Base-by-base conservation (phyloP, 176 grass and related monocot species). In the Metroxylon sagu region DNA sequence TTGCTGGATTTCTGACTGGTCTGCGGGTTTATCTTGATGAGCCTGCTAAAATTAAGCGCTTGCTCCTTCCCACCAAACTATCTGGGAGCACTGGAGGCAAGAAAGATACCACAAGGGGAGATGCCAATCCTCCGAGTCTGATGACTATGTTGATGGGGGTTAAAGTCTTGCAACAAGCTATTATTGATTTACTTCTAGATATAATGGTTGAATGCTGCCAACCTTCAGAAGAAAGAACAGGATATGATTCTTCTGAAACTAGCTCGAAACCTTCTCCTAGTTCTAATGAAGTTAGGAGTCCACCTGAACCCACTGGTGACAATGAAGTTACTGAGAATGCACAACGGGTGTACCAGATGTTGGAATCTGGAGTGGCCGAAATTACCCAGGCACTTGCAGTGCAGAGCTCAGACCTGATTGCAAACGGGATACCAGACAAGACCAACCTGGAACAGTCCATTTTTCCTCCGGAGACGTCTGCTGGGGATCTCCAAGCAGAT, bases 141-240 rank as follows among this genome's bases (percentile, higher is more conserved):
- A 83, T 97, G 55, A 92, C 66, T 75, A 71, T 91, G 74, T 57
- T 97, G 55, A 91, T 97, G 93, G 86, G 81, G 18, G 83, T 90
- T 69, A 91, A 74, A 52, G 88, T 85, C 73, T 85, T 95, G 78
- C 85, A 88, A 76, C 84, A 97, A 60, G 87, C 87, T 67, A 91
- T 91, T 50, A 77, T 97, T 75, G 87, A 92, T 77, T 88, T 91
- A 67, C 88, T 97, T 73, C 50, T 97, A 52, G 93, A 97, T 88
- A 91, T 87, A 65, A 88, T 97, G 93, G 93, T 91, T 18, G 84
- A 97, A 66, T 97, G 93, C 65, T 97, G 93, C 63, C 82, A 85
- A 67, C 75, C 87, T 59, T 82, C 82, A 48, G 87, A 90, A 77
- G 87, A 71, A 74, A 76, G 75, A 87, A 57, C 56, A 25, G 31